phyloP scores from a whole-genome alignment of 2,329 filamentous ascomycete species.

The Fusarium protoensiforme region DNA sequence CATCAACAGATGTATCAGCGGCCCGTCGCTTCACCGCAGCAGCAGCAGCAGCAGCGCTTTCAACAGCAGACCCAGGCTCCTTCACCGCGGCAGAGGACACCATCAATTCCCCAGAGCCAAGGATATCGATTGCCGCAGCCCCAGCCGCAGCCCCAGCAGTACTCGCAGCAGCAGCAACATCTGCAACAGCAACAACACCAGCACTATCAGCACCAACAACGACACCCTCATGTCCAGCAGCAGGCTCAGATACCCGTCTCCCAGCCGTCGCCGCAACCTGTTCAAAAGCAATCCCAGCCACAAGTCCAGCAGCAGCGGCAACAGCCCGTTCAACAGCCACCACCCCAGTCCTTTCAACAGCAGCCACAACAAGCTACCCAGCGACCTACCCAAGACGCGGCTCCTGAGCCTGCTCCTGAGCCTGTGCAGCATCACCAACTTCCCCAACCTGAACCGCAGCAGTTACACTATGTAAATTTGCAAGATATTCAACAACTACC shows the following conservation, averaged over 20 bases:
- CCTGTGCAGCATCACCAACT: slow-evolving; percentile 28
- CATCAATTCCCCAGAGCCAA: slow-evolving; percentile 35
- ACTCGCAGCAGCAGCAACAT: slow-evolving; percentile 25
- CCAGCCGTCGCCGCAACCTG: slow-evolving; percentile 21
- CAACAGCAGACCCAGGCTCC: slow-evolving; percentile 23
- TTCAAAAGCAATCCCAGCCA: slow-evolving; percentile 19
- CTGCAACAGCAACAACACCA: slow-evolving; percentile 18
- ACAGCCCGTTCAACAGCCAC: slow-evolving; percentile 28
- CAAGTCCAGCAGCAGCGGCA: slow-evolving; percentile 6
- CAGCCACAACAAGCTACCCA: slow-evolving; percentile 27
- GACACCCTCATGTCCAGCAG: slow-evolving; percentile 21
- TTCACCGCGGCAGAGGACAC: slow-evolving; percentile 39
- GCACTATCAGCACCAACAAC: slow-evolving; percentile 32
- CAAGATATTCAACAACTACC: slow-evolving; percentile 52
- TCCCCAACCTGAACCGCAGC: slow-evolving; percentile 38
- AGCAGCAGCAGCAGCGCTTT: slow-evolving; percentile 33
- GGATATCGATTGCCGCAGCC: slow-evolving; percentile 33
- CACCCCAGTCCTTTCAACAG: slow-evolving; percentile 20
- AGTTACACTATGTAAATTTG: slow-evolving; percentile 51
- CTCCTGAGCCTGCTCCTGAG: slow-evolving; percentile 24
- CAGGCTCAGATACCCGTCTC: slow-evolving; percentile 10
- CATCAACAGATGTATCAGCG: slow-evolving; percentile 47
- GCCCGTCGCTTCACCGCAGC: slow-evolving; percentile 43
- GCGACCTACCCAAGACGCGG: slow-evolving; percentile 26
- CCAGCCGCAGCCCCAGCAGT: slow-evolving; percentile 34